Conservation (phyloP, 2,329 filamentous ascomycete genomes). For the Calonectria henricotiae region DNA sequence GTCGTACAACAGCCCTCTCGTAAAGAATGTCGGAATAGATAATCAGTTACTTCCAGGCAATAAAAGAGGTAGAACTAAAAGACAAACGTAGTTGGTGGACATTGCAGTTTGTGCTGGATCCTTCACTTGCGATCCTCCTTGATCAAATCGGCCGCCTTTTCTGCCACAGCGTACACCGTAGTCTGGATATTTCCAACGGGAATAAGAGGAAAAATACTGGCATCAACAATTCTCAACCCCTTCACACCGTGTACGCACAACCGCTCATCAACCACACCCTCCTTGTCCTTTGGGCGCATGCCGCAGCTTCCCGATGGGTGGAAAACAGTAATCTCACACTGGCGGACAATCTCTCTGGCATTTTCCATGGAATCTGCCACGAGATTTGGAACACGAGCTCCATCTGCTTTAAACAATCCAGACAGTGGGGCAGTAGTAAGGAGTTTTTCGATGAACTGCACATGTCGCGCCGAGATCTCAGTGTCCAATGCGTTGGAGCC, state of each 20-base stretch:
- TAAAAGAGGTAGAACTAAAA: neutral
- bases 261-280: slow-evolving; percentile 14
- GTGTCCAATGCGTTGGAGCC: slow-evolving; percentile 8
- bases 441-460: slow-evolving; percentile 2
- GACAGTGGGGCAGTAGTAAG: neutral
- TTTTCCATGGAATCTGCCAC: slow-evolving; percentile 9
- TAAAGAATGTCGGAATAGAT: too few relatives aligned
- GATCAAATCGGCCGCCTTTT: slow-evolving; percentile 23
- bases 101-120: neutral
- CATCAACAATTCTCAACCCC: slow-evolving; percentile 18
- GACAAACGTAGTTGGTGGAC: neutral
- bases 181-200: slow-evolving; percentile 27
- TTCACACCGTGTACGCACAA: slow-evolving; percentile 22
- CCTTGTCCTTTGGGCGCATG: slow-evolving; percentile 2
- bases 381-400: slow-evolving; percentile 12
- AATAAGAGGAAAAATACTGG: slow-evolving; percentile 15
- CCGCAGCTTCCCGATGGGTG: slow-evolving; percentile 7
- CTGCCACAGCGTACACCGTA: slow-evolving; percentile 26
- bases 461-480: slow-evolving; percentile 13
- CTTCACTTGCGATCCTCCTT: slow-evolving; percentile 17
- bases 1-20: too few relatives aligned
- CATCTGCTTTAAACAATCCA: neutral
- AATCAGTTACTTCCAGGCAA: too few relatives aligned
- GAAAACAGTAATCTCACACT: neutral
- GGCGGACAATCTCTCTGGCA: slow-evolving; percentile 6